These are phyloP conservation scores for Apostasia shenzhenica DNA, from an alignment of 106 monocot species.

Conservation along the genomic window DNA sequence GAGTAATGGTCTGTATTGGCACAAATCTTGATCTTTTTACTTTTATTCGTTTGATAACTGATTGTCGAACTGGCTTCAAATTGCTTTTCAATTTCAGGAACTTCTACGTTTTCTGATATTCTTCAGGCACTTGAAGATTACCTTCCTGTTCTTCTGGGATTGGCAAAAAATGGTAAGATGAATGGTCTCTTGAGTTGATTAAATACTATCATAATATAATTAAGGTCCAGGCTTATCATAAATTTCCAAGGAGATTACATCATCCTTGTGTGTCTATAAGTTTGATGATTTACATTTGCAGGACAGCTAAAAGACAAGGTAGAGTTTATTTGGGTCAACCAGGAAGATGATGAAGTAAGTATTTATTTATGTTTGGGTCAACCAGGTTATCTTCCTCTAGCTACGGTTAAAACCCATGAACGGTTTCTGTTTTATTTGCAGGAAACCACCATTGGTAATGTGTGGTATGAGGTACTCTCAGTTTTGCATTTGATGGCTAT, in stretches of 20 bases:
- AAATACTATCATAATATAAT: background rate
- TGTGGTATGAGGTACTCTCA: constrained; percentile 87
- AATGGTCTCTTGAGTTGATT: background rate
- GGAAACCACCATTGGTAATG: constrained; percentile 56
- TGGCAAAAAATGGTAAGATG: constrained; percentile 45
- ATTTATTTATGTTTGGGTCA: constrained; percentile 18
- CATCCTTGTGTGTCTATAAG: background rate
- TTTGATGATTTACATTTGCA: constrained; percentile 13
- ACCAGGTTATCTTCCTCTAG: background rate
- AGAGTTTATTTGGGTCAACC: constrained; percentile 64
- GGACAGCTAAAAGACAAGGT: constrained; percentile 42
- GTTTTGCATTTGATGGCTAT: constrained; percentile 82
- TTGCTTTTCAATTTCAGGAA: constrained; percentile 17
- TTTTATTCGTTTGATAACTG: background rate
- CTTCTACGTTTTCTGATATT: constrained; percentile 42
- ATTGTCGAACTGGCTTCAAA: background rate
- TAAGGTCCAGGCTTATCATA: background rate
- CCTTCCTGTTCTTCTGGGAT: constrained; percentile 46
- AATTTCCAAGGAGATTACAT: background rate
- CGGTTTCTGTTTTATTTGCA: constrained; percentile 5
- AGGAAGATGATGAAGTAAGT: constrained; percentile 40
- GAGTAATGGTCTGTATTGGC: constrained; percentile 41
- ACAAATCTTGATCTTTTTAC: background rate
- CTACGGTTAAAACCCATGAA: background rate
- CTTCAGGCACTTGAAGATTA: constrained; percentile 52